Evolutionary conservation across 2,329 filamentous ascomycete genomes (phyloP).

Genomic region (Trichoderma harzianum): DNA sequence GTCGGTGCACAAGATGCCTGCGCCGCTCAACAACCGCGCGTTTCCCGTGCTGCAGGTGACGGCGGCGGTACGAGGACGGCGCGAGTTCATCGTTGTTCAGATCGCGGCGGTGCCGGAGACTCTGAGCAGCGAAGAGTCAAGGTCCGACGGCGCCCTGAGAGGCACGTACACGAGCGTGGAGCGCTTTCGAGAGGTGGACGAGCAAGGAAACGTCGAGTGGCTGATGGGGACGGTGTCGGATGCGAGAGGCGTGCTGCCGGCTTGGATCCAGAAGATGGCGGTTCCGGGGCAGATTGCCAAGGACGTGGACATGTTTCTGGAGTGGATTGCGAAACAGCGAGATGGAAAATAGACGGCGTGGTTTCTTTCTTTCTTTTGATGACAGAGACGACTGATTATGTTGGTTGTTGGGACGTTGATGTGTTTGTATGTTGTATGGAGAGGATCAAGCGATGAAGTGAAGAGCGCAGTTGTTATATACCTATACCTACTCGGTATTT

Average conservation of each 20-base stretch:
- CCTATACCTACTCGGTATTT: background rate
- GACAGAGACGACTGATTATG: background rate
- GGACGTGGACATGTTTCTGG: conserved; percentile 67
- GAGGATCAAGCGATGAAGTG: background rate
- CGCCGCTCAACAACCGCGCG: conserved; percentile 58
- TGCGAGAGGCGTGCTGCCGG: conserved; percentile 63
- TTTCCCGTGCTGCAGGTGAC: conserved; percentile 66
- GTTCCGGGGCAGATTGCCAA: conserved; percentile 63
- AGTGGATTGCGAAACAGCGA: conserved; percentile 54
- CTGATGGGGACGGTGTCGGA: conserved; percentile 74
- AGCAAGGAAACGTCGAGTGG: conserved; percentile 58
- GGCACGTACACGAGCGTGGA: conserved; percentile 66
- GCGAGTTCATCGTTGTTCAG: conserved; percentile 56
- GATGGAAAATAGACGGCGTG: conserved; percentile 21
- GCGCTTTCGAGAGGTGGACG: conserved; percentile 46
- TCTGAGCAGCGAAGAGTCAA: conserved; percentile 20
- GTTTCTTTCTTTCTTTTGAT: background rate
- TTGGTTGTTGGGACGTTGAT: background rate
- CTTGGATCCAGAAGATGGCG: conserved; percentile 61
- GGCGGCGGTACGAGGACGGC: conserved; percentile 36
- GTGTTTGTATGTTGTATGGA: background rate
- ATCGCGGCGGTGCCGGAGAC: conserved; percentile 40
- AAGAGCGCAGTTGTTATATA: background rate
- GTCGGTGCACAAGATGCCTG: conserved; percentile 62
- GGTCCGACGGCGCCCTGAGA: conserved; percentile 45